Percentiles rank a stretch among this genome's conserved stretches.
These are phyloP conservation scores for Lactarius trivialis DNA, from an alignment of 768 basidiomycete genomes.

Conservation along the genomic window DNA sequence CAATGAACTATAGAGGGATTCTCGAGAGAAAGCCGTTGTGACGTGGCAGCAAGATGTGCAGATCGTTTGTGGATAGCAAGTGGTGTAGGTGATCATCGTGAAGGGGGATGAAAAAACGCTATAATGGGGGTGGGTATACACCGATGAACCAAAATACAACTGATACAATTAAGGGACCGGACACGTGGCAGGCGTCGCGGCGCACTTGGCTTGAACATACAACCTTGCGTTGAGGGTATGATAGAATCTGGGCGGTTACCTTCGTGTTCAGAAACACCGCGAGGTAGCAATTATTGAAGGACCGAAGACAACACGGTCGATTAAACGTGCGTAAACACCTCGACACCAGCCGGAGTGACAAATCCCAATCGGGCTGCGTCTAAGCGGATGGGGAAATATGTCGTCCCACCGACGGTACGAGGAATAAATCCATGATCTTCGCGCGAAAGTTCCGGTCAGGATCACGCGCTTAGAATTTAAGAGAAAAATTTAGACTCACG, in stretches of 20 bases:
- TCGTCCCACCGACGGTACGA: conserved; percentile 14
- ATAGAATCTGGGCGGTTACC: background rate
- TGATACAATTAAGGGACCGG: background rate
- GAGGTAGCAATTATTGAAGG: background rate
- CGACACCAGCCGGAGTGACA: conserved; percentile 11
- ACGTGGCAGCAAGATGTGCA: background rate
- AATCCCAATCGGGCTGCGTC: conserved; percentile 4
- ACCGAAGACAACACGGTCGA: background rate
- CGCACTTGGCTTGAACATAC: background rate
- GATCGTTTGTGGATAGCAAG: background rate
- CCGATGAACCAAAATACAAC: background rate
- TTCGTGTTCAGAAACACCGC: background rate
- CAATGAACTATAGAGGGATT: background rate
- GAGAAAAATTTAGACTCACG: background rate
- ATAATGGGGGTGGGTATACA: background rate
- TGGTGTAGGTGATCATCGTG: background rate
- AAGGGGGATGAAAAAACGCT: background rate
- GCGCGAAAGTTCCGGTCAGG: background rate
- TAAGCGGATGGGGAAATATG: conserved; percentile 16
- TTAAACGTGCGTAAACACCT: conserved; percentile 5
- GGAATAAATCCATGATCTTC: conserved; percentile 3
- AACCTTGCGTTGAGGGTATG: background rate
- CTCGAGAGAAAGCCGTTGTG: background rate
- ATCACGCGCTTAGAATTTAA: no score
- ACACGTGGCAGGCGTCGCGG: background rate